Evolutionary conservation across 73 alveolate species (phyloP).

Genomic region (Paramecium biaurelia): DNA sequence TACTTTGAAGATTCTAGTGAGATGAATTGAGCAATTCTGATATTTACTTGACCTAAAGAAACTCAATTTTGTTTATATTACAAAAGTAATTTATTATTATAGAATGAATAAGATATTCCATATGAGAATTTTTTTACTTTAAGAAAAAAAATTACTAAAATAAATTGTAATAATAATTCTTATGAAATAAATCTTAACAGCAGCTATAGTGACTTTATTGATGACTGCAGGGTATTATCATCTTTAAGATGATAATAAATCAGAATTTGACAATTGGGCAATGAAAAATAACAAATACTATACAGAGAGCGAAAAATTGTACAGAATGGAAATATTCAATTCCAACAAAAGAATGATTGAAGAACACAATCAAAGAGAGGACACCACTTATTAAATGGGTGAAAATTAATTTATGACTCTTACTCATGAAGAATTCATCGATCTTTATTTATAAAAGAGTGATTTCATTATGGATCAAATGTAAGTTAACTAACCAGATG

Average conservation of each 20-base stretch:
- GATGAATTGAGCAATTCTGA: neutral
- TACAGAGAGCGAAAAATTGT: neutral
- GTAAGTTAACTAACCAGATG: neutral
- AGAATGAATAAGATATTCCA: neutral
- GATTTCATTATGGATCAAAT: neutral
- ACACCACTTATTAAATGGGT: neutral
- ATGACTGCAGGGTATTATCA: neutral
- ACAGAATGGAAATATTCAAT: neutral
- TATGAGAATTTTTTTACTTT: neutral
- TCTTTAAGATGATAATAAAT: neutral
- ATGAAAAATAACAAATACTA: neutral
- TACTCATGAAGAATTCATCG: neutral
- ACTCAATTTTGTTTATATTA: neutral
- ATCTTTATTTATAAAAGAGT: neutral
- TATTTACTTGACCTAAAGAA: neutral
- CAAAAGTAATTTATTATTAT: neutral
- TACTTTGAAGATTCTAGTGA: neutral
- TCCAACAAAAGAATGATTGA: neutral
- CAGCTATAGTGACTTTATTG: neutral
- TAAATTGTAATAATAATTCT: neutral
- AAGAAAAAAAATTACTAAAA: neutral
- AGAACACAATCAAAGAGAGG: neutral
- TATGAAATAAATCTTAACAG: neutral
- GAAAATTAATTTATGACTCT: constrained; percentile 16
- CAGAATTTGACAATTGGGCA: neutral